phyloP scores from a whole-genome alignment of 768 basidiomycete species.

The Tricholoma matsutake region DNA sequence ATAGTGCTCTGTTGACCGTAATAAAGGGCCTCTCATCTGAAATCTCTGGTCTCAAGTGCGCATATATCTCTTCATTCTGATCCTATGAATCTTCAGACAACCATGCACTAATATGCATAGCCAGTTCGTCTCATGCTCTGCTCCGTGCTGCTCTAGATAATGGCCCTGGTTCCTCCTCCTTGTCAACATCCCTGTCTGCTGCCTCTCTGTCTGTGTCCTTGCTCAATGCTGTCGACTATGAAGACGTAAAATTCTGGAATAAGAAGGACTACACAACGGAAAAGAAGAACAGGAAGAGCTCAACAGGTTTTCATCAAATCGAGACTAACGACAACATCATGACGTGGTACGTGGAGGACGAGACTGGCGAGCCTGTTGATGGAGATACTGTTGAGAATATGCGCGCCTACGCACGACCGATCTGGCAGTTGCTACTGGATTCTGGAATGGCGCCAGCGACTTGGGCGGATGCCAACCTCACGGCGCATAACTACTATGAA shows the following conservation, averaged over 20 bases:
- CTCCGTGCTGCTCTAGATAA: neutral
- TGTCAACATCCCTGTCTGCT: neutral
- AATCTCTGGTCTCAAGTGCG: neutral
- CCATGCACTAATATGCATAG: neutral
- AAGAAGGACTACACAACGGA: neutral
- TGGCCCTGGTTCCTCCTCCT: neutral
- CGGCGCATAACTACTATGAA: too few species aligned
- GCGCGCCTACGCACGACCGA: too few species aligned
- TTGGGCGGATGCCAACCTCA: too few species aligned
- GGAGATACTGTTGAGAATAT: neutral
- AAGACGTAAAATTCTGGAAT: slow-evolving; percentile 1
- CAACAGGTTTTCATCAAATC: neutral
- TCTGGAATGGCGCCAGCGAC: too few species aligned
- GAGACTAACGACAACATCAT: neutral
- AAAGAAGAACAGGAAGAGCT: slow-evolving; percentile 1
- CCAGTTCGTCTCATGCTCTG: neutral
- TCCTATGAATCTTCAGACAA: neutral
- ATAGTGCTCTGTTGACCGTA: neutral
- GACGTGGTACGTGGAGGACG: neutral
- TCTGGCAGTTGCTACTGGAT: too few species aligned
- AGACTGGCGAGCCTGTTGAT: neutral
- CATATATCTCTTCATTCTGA: neutral
- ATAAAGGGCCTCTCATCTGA: neutral
- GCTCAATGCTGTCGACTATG: neutral
- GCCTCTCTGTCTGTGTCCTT: neutral